These are phyloP conservation scores for Ophiostoma ips DNA, from an alignment of 2,329 filamentous ascomycete species.

Conservation along the genomic window DNA sequence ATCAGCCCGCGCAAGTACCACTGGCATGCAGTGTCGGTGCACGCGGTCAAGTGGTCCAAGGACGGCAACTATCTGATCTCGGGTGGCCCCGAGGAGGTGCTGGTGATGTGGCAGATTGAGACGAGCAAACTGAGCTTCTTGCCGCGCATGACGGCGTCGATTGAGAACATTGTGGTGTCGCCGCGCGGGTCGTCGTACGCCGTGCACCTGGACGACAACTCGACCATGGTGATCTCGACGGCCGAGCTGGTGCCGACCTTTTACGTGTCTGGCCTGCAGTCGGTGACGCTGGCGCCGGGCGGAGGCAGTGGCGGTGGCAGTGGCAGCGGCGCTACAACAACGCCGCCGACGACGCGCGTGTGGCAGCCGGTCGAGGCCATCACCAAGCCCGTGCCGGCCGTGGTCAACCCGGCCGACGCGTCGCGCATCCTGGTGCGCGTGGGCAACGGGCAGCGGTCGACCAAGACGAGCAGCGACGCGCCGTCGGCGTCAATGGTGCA, in stretches of 20 bases:
- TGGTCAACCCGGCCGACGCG: conserved; percentile 46
- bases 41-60: conserved; percentile 76
- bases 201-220: conserved; percentile 82
- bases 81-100: conserved; percentile 75
- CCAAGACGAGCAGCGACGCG: conserved; percentile 13
- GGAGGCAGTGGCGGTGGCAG: conserved; percentile 40
- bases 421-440: conserved; percentile 57
- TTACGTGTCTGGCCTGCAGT: conserved; percentile 73
- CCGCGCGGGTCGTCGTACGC: conserved; percentile 67
- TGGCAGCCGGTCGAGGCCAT: conserved; percentile 31
- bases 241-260: conserved; percentile 74
- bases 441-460: conserved; percentile 42
- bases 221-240: conserved; percentile 77
- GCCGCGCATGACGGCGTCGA: conserved; percentile 76
- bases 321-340: not conserved
- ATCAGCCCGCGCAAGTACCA: conserved; percentile 56
- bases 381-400: conserved; percentile 40
- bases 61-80: conserved; percentile 94
- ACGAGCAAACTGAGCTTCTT: conserved; percentile 71
- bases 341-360: conserved; percentile 25
- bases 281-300: conserved; percentile 35
- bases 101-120: conserved; percentile 88
- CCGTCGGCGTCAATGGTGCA: conserved; percentile 53
- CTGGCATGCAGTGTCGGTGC: conserved; percentile 80
- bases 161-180: conserved; percentile 76